Conservation (phyloP, 192 early-diverging fungal genomes). For the Phycomyces nitens region DNA sequence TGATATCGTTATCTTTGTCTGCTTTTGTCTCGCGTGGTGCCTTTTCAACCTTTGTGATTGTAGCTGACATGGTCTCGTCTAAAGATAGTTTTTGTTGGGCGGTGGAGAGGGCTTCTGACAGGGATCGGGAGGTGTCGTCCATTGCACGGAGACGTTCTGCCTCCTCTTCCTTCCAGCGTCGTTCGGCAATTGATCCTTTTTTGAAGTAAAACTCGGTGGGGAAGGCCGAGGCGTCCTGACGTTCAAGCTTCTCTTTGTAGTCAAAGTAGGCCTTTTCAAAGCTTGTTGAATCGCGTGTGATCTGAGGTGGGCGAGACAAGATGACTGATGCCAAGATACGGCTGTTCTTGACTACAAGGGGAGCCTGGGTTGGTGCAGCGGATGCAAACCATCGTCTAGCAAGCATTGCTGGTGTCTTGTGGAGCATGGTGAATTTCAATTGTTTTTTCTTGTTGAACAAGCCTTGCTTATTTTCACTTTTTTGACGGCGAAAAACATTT, state of each 20-base stretch:
- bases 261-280: constrained; percentile 70
- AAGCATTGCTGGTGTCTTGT: background rate
- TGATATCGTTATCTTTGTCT: constrained; percentile 61
- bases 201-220: constrained; percentile 74
- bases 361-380: background rate
- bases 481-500: no score
- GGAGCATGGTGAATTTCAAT: background rate
- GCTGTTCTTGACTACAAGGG: constrained; percentile 36
- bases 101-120: constrained; percentile 17
- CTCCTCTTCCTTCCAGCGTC: constrained; percentile 53
- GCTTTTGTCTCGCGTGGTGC: constrained; percentile 57
- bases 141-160: constrained; percentile 30
- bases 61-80: constrained; percentile 5
- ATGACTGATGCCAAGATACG: constrained; percentile 58
- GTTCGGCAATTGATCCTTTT: constrained; percentile 68
- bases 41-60: constrained; percentile 45
- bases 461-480: no score
- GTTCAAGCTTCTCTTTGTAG: constrained; percentile 62
- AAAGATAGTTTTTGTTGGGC: constrained; percentile 10
- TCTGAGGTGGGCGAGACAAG: constrained; percentile 66
- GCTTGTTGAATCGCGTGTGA: constrained; percentile 53
- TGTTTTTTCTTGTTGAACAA: no score
- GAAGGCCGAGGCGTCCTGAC: constrained; percentile 51
- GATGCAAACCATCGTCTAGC: background rate
- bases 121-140: constrained; percentile 9